Evolutionary conservation across 176 grass and related monocot species (phyloP).

Genomic region (Secale cereale): DNA sequence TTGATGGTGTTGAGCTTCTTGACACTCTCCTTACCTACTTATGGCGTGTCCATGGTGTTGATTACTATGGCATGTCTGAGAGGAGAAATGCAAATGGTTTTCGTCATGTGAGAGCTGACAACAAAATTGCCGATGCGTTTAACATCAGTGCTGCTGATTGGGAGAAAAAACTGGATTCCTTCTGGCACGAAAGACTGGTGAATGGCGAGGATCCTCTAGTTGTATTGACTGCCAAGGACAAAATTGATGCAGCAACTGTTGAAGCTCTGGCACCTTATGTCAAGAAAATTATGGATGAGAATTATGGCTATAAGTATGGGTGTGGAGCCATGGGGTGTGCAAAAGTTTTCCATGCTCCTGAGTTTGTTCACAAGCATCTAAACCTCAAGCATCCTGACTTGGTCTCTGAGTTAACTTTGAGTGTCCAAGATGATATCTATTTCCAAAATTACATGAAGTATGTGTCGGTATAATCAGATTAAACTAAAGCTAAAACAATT

Average conservation of each 20-base stretch:
- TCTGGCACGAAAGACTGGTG: conserved; percentile 63
- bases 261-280: conserved; percentile 52
- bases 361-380: conserved; percentile 93
- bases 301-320: conserved; percentile 70
- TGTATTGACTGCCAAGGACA: conserved; percentile 67
- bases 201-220: conserved; percentile 69
- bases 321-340: conserved; percentile 79
- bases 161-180: conserved; percentile 86
- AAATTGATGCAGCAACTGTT: conserved; percentile 56
- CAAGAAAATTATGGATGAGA: conserved; percentile 68
- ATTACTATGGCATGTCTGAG: conserved; percentile 96
- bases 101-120: conserved; percentile 74
- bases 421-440: conserved; percentile 75
- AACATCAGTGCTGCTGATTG: conserved; percentile 52
- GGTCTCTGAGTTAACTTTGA: conserved; percentile 51
- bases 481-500: neutral
- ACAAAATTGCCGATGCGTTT: conserved; percentile 33
- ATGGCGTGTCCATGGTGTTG: conserved; percentile 79
- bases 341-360: conserved; percentile 81
- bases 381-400: conserved; percentile 77
- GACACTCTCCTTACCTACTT: conserved; percentile 86
- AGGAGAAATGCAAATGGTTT: conserved; percentile 59
- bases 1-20: conserved; percentile 75
- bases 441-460: conserved; percentile 96
- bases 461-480: conserved; percentile 5